Conservation (phyloP, 192 early-diverging fungal species). For the Coemansia sp. region DNA sequence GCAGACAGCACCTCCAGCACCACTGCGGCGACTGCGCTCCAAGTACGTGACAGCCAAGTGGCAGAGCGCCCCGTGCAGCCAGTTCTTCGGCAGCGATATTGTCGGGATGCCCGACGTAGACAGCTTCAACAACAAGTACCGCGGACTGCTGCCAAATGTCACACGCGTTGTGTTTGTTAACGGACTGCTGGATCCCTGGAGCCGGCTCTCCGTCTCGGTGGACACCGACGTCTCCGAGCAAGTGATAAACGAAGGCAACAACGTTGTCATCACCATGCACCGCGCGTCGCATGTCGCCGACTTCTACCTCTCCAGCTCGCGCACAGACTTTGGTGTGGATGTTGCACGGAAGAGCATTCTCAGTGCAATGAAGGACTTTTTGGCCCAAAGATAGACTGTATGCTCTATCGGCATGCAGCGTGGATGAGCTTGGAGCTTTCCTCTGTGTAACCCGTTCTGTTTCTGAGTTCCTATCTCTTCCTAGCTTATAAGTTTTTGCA, state of each 20-base stretch:
- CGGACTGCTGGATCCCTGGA: constrained; percentile 67
- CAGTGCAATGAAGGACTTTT: constrained; percentile 31
- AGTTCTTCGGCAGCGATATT: constrained; percentile 47
- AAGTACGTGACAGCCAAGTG: constrained; percentile 48
- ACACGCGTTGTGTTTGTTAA: constrained; percentile 66
- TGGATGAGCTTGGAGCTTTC: not conserved
- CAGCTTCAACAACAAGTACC: constrained; percentile 37
- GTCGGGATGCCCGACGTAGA: constrained; percentile 21
- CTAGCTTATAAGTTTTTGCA: not conserved
- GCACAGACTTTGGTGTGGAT: constrained; percentile 48
- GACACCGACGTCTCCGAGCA: constrained; percentile 14
- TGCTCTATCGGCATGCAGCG: not conserved
- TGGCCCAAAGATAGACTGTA: constrained; percentile 9
- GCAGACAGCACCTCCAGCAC: constrained; percentile 55
- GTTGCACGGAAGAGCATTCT: constrained; percentile 37
- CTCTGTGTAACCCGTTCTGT: no score
- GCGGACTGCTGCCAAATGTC: constrained; percentile 37
- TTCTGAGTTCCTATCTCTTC: not conserved
- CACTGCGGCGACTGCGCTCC: constrained; percentile 49
- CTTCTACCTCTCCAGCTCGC: constrained; percentile 36
- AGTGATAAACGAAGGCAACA: constrained; percentile 14
- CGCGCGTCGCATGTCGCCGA: constrained; percentile 48
- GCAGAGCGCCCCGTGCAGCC: constrained; percentile 46
- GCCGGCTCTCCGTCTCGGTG: constrained; percentile 51
- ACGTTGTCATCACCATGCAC: constrained; percentile 49